phyloP scores from a whole-genome alignment of 805 yeast genomes.

The Saccharomycopsis sp. region DNA sequence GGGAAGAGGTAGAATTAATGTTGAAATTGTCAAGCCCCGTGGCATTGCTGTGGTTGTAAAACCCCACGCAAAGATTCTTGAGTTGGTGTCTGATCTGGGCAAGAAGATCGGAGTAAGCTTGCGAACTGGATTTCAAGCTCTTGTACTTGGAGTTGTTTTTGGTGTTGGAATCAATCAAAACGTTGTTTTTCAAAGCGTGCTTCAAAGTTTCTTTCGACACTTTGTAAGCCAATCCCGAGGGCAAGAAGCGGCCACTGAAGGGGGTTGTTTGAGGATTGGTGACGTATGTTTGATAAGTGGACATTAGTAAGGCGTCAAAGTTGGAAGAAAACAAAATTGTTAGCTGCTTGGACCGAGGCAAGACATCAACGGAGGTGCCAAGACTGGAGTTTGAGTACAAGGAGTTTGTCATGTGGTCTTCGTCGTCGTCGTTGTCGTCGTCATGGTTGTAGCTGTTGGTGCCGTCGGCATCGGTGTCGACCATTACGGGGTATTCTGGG shows the following conservation, averaged over 20 bases:
- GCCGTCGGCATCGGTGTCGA: neutral
- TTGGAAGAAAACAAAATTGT: slow-evolving; percentile 10
- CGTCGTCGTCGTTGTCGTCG: slow-evolving; percentile 6
- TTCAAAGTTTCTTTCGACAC: slow-evolving; percentile 49
- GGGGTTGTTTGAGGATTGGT: slow-evolving; percentile 60
- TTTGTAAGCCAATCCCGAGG: slow-evolving; percentile 53
- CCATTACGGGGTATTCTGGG: neutral
- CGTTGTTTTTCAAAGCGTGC: slow-evolving; percentile 26
- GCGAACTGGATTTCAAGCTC: neutral
- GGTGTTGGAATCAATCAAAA: slow-evolving; percentile 33
- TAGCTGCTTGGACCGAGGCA: neutral
- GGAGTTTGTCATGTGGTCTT: slow-evolving; percentile 12
- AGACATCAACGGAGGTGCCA: slow-evolving; percentile 4
- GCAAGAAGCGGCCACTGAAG: slow-evolving; percentile 55
- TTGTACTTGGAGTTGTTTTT: slow-evolving; percentile 27
- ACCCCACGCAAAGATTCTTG: slow-evolving; percentile 20
- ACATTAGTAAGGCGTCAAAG: slow-evolving; percentile 15
- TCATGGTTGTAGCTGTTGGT: slow-evolving; percentile 1
- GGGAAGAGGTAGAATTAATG: too few species aligned
- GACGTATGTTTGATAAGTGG: slow-evolving; percentile 38
- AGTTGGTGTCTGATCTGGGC: slow-evolving; percentile 33
- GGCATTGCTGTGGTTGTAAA: slow-evolving; percentile 2
- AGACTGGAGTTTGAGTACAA: slow-evolving; percentile 17
- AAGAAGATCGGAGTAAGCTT: slow-evolving; percentile 19
- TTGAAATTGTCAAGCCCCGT: too few species aligned